Evolutionary conservation across 352 stramenopile genomes (phyloP), one percentile per base, ranked within the genome.

Genomic region (Peronospora destructor): DNA sequence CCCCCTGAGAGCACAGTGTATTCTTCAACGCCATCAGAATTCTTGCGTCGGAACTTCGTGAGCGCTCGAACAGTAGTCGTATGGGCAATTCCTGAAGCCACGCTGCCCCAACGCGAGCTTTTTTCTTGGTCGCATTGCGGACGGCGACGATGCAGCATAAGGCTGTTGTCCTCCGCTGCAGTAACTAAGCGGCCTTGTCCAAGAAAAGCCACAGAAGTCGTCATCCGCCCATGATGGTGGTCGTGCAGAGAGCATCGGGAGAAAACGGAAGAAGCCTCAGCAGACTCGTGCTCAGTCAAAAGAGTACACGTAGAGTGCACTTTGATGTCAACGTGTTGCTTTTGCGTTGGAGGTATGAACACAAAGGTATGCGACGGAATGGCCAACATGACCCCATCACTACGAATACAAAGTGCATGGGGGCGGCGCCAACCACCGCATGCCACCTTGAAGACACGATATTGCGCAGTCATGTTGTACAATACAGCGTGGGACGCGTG

Each of bases 391-490:
- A 36, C 32, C 14, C 54, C 61, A 19, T 37, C 7, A 23, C n/a
- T 19, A 26, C 34, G 26, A 3, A 37, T 59, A 13, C 63, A 55
- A 17, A 94, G 66, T 2, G 73, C 74, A 39, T 94, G 79, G 0
- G 84, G 84, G 10, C 84, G 77, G 1, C 82, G 77, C 82, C 82
- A 94, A n/a, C 82, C 82, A 21, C 84, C 84, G 29, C 79, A 91
- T 30, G 85, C 73, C 13, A 93, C 51, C 37, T 67, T 76, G 49
- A 94, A 85, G 8, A 91, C 21, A 12, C 82, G 82, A 53, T 87
- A 85, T 45, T 86, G 74, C 0, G 79, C 58, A 6, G 76, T 71
- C 13, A 84, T 64, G 51, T 93, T 93, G 60, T 88, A 64, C 6
- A 94, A 41, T 49, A 91, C 65, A 8, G 79, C 84, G 38, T 78